Conservation (phyloP, 2,329 filamentous ascomycete genomes). For the Cladosporium cucumerinum region DNA sequence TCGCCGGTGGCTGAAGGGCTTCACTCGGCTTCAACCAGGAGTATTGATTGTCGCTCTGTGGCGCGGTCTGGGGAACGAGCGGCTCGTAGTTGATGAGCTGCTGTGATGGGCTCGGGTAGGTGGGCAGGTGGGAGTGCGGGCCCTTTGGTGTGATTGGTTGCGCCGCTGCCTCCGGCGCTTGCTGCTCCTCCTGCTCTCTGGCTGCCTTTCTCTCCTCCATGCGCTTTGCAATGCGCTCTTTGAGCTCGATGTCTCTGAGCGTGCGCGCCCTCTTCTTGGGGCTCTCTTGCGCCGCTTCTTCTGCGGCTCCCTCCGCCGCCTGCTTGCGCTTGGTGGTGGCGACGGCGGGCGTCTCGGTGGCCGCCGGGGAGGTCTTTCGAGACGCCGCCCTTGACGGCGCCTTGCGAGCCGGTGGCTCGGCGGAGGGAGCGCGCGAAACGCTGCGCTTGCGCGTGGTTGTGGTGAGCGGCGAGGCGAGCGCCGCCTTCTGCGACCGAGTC, state of each 20-base stretch:
- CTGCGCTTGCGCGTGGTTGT: conserved; percentile 4
- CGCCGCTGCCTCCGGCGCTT: not conserved
- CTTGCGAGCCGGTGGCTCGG: not conserved
- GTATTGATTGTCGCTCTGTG: not conserved
- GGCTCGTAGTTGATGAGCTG: not conserved
- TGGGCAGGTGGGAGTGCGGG: not conserved
- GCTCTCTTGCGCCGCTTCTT: not conserved
- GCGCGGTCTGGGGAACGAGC: not conserved
- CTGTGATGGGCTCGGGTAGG: not conserved
- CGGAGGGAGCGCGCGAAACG: conserved; percentile 10
- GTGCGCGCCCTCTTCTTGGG: not conserved
- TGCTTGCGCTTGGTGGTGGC: conserved; percentile 3
- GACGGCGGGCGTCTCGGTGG: not conserved
- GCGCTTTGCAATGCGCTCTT: not conserved
- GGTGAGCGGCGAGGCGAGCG: not conserved
- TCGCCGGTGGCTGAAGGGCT: not conserved
- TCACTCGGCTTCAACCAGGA: not conserved
- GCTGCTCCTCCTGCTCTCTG: not conserved
- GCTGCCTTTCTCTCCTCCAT: not conserved
- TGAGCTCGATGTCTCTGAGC: not conserved
- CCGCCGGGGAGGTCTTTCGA: not conserved
- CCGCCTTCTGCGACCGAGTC: conserved; percentile 11
- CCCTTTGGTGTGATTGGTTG: not conserved
- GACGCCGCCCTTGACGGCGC: not conserved
- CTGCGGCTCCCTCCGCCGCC: not conserved